Percentiles rank a stretch among this genome's conserved stretches.
Evolutionary conservation across 2,329 filamentous ascomycete species (phyloP).

Genomic region (Huntiella omanensis): DNA sequence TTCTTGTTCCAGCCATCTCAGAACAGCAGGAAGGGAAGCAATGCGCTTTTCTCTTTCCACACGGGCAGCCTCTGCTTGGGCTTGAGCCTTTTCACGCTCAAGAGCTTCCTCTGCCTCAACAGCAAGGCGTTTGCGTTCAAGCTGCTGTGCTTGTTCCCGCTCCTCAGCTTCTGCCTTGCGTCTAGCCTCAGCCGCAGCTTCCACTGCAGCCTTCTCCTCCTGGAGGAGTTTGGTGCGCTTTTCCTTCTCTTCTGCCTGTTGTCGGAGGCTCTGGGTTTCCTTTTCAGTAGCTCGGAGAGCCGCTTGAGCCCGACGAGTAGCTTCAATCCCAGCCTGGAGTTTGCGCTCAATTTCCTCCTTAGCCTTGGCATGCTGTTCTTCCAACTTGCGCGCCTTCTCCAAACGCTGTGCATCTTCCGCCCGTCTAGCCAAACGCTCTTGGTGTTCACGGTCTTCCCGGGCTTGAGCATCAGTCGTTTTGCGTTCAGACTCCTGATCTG

Average conservation of each 20-base stretch:
- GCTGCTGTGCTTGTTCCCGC: constrained; percentile 18
- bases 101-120: constrained; percentile 16
- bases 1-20: constrained; percentile 40
- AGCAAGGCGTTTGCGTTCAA: constrained; percentile 17
- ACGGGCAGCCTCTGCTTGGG: constrained; percentile 22
- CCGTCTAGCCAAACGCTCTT: constrained; percentile 14
- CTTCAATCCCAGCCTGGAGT: neutral
- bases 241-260: constrained; percentile 20
- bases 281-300: constrained; percentile 2
- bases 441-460: constrained; percentile 14
- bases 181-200: constrained; percentile 13
- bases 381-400: neutral
- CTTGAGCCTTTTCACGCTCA: constrained; percentile 30
- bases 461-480: constrained; percentile 15
- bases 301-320: neutral
- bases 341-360: neutral
- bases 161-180: constrained; percentile 17
- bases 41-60: constrained; percentile 32
- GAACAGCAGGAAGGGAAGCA: constrained; percentile 37
- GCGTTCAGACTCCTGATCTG: constrained; percentile 19
- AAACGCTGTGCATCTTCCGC: constrained; percentile 11
- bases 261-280: constrained; percentile 9
- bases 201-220: neutral
- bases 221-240: neutral
- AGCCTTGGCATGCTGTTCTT: neutral